These are phyloP conservation scores for Mrakiaceae sp. DNA, from an alignment of 1,284 basidiomycete genomes.

Conservation along the genomic window DNA sequence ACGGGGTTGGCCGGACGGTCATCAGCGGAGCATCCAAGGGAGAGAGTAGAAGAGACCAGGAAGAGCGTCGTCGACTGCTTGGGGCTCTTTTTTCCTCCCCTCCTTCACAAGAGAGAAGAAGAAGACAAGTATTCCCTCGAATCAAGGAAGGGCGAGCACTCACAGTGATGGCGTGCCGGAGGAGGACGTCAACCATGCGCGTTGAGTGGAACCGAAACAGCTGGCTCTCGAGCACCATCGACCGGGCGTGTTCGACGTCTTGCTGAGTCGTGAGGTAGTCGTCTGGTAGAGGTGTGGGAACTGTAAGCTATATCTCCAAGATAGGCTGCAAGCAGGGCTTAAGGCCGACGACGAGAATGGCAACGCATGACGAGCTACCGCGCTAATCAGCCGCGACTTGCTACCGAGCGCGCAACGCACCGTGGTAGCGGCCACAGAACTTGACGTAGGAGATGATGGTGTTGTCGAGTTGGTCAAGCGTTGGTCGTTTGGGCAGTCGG, in stretches of 20 bases:
- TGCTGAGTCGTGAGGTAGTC: conserved; percentile 64
- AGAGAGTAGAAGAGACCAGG: too few species aligned
- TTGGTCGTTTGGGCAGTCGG: conserved; percentile 51
- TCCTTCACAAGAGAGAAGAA: too few species aligned
- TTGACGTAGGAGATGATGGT: conserved; percentile 62
- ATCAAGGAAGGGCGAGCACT: conserved; percentile 26
- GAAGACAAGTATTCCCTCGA: too few species aligned
- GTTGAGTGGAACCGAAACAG: conserved; percentile 79
- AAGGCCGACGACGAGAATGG: background rate
- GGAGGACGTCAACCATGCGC: conserved; percentile 67
- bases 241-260: conserved; percentile 71
- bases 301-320: background rate
- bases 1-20: too few species aligned
- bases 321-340: background rate
- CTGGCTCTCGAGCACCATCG: conserved; percentile 62
- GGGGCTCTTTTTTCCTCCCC: too few species aligned
- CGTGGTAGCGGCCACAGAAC: conserved; percentile 72
- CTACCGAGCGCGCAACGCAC: conserved; percentile 37
- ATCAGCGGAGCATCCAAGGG: too few species aligned
- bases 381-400: background rate
- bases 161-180: conserved; percentile 57
- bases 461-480: conserved; percentile 62
- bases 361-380: conserved; percentile 5
- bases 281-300: conserved; percentile 41
- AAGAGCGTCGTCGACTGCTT: too few species aligned